Base-by-base conservation (phyloP, 495 filamentous ascomycete genomes). In the Penicillium goetzii region DNA sequence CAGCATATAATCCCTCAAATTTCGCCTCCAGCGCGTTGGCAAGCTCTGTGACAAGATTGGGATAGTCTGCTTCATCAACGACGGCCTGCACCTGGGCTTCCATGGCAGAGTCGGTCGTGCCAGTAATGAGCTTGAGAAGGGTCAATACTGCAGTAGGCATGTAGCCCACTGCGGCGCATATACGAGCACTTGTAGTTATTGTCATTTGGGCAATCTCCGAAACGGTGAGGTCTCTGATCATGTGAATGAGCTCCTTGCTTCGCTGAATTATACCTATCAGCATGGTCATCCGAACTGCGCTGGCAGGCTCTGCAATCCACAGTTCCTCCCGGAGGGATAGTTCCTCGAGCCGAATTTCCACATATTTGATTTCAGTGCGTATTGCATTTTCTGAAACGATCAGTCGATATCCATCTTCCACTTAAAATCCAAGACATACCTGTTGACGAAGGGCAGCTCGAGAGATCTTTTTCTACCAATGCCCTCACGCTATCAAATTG, bases 301-400 rank as follows among this genome's bases (percentile, higher is more conserved):
- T 23, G 21, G 10, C 43, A 1, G 43, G 43, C 43, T 47, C 10
- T 10, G 43, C 10, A 47, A 12, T 47, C 43, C 43, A 47, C 43
- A 47, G 43, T 25, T 47, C 43, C 43, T 47, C 43, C 43, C 43
- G 43, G 25, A 47, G 43, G 12, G 14, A 47, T 47, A 23, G 21
- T 47, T 47, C 43, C 43, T 47, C 43, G 10, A 47, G 43, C 43
- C 43, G 43, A 23, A 47, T 12, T 47, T 25, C 43, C 43, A 14
- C 43, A 25, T 47, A 25, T 47, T 47, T 47, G 19, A 23, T 25
- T 14, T 47, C 43, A 12, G 12, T 47, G 43, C 21, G 43, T 8
- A 25, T 47, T 14, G 12, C 21, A 25, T 47, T 47, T 10, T 4
- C 43, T 47, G 43, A 0, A 47, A 14, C 9, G 21, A n/a, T 47